Conservation (phyloP, 495 filamentous ascomycete genomes). For the Pseudoneurospora amorphoporcata region DNA sequence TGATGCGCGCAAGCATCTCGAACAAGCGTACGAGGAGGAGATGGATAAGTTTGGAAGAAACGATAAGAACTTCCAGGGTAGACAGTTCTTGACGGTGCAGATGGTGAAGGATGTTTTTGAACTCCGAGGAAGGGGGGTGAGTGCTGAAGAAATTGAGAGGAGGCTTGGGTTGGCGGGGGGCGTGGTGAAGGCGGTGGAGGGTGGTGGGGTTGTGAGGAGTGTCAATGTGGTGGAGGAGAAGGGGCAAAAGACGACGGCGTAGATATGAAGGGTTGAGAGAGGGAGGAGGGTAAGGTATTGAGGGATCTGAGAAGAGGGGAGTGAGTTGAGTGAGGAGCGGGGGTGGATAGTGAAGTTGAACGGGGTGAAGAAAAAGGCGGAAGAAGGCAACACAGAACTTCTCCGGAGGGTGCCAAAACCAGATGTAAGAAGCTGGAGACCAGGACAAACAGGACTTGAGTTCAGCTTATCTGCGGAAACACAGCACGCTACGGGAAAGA, state of each 20-base stretch:
- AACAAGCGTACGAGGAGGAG: constrained; percentile 27
- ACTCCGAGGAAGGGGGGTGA: constrained; percentile 20
- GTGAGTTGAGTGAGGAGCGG: not conserved
- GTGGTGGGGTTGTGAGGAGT: constrained; percentile 24
- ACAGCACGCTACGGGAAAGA: not conserved
- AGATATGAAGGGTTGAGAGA: not conserved
- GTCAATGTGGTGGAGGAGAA: constrained; percentile 10
- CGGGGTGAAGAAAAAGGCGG: not conserved
- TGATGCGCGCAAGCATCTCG: constrained; percentile 26
- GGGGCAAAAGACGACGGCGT: not conserved
- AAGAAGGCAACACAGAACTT: not conserved
- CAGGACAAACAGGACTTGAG: not conserved
- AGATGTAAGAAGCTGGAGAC: not conserved
- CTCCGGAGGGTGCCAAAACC: not conserved
- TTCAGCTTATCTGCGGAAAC: not conserved
- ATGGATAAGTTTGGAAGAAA: constrained; percentile 19
- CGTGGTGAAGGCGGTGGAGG: constrained; percentile 14
- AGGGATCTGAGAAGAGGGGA: not conserved
- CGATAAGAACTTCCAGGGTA: constrained; percentile 15
- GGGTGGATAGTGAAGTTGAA: not conserved
- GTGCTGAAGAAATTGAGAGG: constrained; percentile 26
- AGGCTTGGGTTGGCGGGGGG: constrained; percentile 28
- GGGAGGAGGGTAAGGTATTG: not conserved
- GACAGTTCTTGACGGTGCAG: constrained; percentile 30
- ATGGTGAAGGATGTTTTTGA: constrained; percentile 27